Evolutionary conservation across 164 flowering plant species (phyloP), one percentile per base, ranked within the genome.

Genomic region (Saururus chinensis): DNA sequence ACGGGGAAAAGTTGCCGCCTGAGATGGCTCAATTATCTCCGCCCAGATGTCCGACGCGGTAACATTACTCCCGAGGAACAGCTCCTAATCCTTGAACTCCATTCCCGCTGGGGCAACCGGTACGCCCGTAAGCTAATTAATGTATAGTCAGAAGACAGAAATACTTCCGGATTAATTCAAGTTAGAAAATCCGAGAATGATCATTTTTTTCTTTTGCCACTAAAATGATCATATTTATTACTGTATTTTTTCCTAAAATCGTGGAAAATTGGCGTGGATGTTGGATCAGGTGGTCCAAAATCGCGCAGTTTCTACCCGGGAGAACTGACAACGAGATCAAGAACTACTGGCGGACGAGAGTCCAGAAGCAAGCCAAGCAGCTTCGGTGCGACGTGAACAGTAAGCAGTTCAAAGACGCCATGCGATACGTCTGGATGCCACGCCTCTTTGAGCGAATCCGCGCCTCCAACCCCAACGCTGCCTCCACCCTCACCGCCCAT

Each of bases 1-100:
- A 85, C 88, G 0, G 96, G 96, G 12, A 89, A 86, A 63, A 79
- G 82, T 57, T 79, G 82, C 67, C 75, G 96, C 72, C 68, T 89
- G 40, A 80, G 96, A 73, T 89, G 96, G 96, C 64, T 86, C 57
- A 87, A 89, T 62, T 89, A 89, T 73, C 72, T 89, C 54, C 79
- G 85, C 0, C 97, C 97, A 0, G 85, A 84, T 62, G 84, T 89
- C 57, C 76, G 88, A 22, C 86, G 92, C 19, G 97, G 97, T 25
- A 82, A 80, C 70, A 80, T 87, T 61, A 85, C 87, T 40, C 83
- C 75, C 1, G 81, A 89, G 66, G 97, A 89, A 56, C 92, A 89
- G 37, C 84, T 85, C 52, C 22, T 80, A 48, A 87, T 89, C 66
- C 89, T 89, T 17, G 82, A 89, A 54, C 95, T 89, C 45, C 97